Evolutionary conservation across 2,329 filamentous ascomycete genomes (phyloP), one percentile per base, ranked within the genome.

Genomic region (Lecanicillium sp.): DNA sequence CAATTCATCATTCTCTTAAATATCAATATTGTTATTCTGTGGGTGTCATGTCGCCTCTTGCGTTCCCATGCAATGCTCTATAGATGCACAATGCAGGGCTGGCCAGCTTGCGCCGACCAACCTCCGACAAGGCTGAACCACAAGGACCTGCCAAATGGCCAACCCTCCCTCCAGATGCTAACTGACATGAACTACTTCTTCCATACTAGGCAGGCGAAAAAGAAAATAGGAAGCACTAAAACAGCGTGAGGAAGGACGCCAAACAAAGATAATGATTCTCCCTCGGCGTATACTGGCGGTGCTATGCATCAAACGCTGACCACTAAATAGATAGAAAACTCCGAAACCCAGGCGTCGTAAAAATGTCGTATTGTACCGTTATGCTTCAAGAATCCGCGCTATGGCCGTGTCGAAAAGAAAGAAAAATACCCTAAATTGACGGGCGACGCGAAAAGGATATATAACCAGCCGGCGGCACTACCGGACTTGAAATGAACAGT

Each of bases 291-390:
- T 40, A 5, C n/a, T 44, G 9, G 44, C 27, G 1, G 4, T 40
- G 19, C 20, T 33, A 40, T 46, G 44, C 44, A 46, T 33, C 26
- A 32, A 32, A 3, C 26, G n/a, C 32, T 39, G 7, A 29, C n/a
- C 24, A 6, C 33, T 29, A 11, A 23, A 40, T 30, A 32, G 6
- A 30, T 23, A n/a, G 30, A 42, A 39, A 46, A 39, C 44, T 39
- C 44, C 44, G 36, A 26, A 19, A 38, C 26, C 44, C 36, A 20
- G 21, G 44, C 36, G 35, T 40, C 44, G 27, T 40, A 47, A 46
- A 11, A 20, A 40, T 40, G 44, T 40, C 44, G 11, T 47, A 8
- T 24, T 40, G 36, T 12, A 47, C 37, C 27, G 32, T 40, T 24
- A 20, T 24, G 27, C 27, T 11, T 47, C 36, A 33, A 29, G 12